These are phyloP conservation scores for Anthracocystis panici-leucophaei DNA, from an alignment of 1,284 basidiomycete genomes.

Conservation along the genomic window DNA sequence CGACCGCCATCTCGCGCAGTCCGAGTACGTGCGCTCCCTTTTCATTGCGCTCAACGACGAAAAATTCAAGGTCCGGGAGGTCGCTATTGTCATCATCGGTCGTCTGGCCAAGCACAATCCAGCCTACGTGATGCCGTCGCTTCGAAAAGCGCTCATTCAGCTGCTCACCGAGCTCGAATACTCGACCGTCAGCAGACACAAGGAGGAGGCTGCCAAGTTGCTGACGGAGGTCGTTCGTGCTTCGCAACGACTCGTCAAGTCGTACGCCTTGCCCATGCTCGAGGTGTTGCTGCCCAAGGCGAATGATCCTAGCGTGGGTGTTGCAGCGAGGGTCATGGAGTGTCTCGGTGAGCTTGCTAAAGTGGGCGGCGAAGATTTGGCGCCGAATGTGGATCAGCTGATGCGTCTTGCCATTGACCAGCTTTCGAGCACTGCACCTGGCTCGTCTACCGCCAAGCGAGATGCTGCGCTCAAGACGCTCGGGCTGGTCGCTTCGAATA, in stretches of 20 bases:
- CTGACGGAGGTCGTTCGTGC: constrained; percentile 72
- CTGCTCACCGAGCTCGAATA: constrained; percentile 97
- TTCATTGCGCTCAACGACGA: constrained; percentile 99
- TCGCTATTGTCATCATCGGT: constrained; percentile 91
- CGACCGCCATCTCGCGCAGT: constrained; percentile 97
- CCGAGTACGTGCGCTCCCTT: constrained; percentile 94
- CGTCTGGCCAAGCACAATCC: constrained; percentile 95
- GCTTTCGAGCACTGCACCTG: constrained; percentile 76
- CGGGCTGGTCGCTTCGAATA: constrained; percentile 94
- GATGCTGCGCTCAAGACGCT: constrained; percentile 94
- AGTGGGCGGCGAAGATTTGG: constrained; percentile 92
- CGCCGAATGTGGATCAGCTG: constrained; percentile 84
- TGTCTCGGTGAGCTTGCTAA: constrained; percentile 93
- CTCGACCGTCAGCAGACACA: constrained; percentile 84
- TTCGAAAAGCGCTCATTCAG: constrained; percentile 95
- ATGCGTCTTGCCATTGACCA: constrained; percentile 91
- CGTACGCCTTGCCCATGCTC: constrained; percentile 96
- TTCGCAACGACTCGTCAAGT: constrained; percentile 92
- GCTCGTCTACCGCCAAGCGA: constrained; percentile 71
- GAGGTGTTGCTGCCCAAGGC: constrained; percentile 90
- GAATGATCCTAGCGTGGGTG: constrained; percentile 84
- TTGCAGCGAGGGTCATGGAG: constrained; percentile 91
- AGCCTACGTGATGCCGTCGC: constrained; percentile 97
- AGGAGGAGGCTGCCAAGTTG: constrained; percentile 73
- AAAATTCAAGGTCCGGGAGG: constrained; percentile 90